Base-by-base conservation (phyloP, 2,329 filamentous ascomycete species). In the Rasamsonia emersonii region DNA sequence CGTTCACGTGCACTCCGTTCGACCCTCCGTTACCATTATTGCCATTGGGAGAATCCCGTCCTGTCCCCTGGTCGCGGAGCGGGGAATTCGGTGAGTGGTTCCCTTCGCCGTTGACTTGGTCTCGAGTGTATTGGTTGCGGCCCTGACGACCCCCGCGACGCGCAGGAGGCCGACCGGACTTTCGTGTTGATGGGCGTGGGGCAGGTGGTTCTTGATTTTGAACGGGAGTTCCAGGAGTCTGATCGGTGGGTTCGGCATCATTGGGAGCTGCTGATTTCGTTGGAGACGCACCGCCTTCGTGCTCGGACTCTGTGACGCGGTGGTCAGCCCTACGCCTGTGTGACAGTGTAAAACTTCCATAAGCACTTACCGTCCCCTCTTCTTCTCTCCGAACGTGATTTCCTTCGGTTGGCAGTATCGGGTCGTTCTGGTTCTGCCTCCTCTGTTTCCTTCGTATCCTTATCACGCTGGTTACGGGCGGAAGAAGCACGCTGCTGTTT, bases 61-160 rank as follows among this genome's bases (percentile, higher is more conserved):
- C 34, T 24, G 47, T 53, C 10, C 50, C 57, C 3, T 53, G 56
- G 24, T 62, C 55, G 38, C 58, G 53, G 25, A 59, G 62, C 30
- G 58, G 51, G 21, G 58, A 64, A 39, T 57, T 59, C 20, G 46
- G 54, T 39, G 43, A 42, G 33, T 47, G 44, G 14, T 41, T 43
- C 20, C 70, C 63, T 36, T 70, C 64, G 53, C 69, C 59, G 53
- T 73, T 62, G 42, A 32, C n/a, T 7, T 73, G 64, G 53, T 85
- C 81, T 50, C 80, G 82, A 1, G 82, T 88, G 48, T 89, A 88
- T 55, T 91, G 85, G 42, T 89, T 91, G 41, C 82, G 78, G 11
- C 82, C 80, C 37, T 75, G 53, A 36, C 79, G 77, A 15, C 58
- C 50, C 20, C 71, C 77, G 45, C 77, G 76, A 40, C 80, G 78